Evolutionary conservation across 371 early-diverging fungal genomes (phyloP).

Genomic region (Sporodiniella umbellata): DNA sequence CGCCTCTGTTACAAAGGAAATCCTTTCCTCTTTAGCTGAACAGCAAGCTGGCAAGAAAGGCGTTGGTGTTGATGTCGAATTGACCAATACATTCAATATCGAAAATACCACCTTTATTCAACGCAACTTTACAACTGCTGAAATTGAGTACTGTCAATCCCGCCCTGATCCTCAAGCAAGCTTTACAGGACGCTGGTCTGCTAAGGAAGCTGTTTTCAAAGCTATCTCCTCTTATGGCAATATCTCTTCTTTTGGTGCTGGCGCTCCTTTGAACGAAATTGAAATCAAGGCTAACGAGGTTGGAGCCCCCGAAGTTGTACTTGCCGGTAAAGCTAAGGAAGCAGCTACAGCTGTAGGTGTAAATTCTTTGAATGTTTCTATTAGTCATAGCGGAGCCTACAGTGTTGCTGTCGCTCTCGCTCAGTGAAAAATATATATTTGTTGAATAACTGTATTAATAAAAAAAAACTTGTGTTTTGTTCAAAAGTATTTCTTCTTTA

Average conservation of each 20-base stretch:
- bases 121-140: conserved; percentile 86
- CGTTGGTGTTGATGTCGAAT: conserved; percentile 93
- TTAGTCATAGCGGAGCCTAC: conserved; percentile 91
- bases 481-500: too few species aligned
- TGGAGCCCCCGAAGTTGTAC: conserved; percentile 87
- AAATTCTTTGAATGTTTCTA: conserved; percentile 80
- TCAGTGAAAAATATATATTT: conserved; percentile 23
- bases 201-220: conserved; percentile 96
- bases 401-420: conserved; percentile 85
- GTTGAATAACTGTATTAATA: too few species aligned
- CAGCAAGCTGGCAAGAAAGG: conserved; percentile 63
- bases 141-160: conserved; percentile 77
- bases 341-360: conserved; percentile 74
- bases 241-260: conserved; percentile 81
- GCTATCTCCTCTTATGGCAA: conserved; percentile 75
- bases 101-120: conserved; percentile 84
- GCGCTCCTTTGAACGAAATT: conserved; percentile 87
- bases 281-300: conserved; percentile 73
- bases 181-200: conserved; percentile 95
- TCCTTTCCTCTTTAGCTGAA: conserved; percentile 56
- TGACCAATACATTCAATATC: conserved; percentile 76
- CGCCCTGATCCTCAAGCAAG: conserved; percentile 81
- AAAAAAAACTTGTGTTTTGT: neutral
- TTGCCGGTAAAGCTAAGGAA: conserved; percentile 80
- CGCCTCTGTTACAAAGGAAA: conserved; percentile 57